Base-by-base conservation (phyloP, 2,329 filamentous ascomycete species). In the Chaetomium globosum region DNA sequence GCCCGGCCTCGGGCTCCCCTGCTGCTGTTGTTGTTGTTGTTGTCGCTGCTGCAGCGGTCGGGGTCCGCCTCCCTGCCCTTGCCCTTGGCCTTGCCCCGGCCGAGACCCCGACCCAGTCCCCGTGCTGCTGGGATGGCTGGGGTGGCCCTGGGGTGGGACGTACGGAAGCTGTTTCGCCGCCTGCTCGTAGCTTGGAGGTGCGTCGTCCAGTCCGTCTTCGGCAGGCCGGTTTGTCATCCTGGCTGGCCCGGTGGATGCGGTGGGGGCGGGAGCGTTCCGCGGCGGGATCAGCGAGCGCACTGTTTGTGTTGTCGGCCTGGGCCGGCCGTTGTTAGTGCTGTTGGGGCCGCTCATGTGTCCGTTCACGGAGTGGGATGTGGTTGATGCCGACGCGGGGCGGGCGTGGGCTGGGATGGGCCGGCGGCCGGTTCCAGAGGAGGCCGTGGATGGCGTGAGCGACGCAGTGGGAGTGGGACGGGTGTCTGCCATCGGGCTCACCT, bases 161-260 rank as follows among this genome's bases (percentile, higher is more conserved):
- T 85, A 87, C 3, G 82, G 80, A 9, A 77, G 75, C 59, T 81
- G 78, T 63, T 81, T 80, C 21, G 83, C 80, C 4, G 84, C 83
- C 73, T 86, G 82, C 73, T 86, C 84, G 70, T 87, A 87, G 12
- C 82, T 82, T 1, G 84, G 84, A 51, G 84, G 84, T 6, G 83
- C 83, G 33, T 85, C 83, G 3, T 84, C 83, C 2, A 75, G 73
- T 5, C 72, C 77, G 8, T 77, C 77, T 4, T 81, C 80, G 0
- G 75, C 71, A 2, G 75, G 70, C 1, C 80, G 73, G 23, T 74
- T 75, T 3, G 79, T 77, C 33, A 43, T 43, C 10, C 23, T 26
- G 3, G 33, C 55, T 8, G 55, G 8, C 1, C 12, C n/a, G 6
- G 55, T 46, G 1, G 74, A 62, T 66, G 73, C 4, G 61, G 67